A percentile compares a stretch with the other conserved stretches of the same genome.
phyloP scores from a whole-genome alignment of 2,329 filamentous ascomycete species.

The Cylindrodendrum hubeiense region DNA sequence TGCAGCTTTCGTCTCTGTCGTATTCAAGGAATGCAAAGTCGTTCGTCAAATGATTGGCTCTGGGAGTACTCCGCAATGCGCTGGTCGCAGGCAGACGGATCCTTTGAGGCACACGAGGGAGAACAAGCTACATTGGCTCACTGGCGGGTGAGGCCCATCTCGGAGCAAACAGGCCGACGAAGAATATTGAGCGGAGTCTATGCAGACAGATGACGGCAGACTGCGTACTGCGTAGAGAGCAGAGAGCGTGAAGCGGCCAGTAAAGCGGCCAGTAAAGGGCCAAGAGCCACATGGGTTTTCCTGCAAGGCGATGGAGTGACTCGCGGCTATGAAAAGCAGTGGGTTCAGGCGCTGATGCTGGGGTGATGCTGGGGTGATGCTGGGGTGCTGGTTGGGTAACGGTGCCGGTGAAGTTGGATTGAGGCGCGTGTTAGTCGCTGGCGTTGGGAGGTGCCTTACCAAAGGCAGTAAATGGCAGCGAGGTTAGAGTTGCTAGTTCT shows the following conservation, averaged over 20 bases:
- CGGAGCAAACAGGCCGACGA: conserved; percentile 6
- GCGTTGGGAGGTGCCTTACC: neutral
- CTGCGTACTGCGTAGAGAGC: neutral
- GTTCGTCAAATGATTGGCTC: neutral
- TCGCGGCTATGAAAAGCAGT: neutral
- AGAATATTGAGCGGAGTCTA: neutral
- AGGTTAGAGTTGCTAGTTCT: neutral
- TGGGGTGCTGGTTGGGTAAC: neutral
- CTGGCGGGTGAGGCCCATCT: conserved; percentile 11
- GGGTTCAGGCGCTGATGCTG: neutral
- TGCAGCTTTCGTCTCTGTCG: neutral
- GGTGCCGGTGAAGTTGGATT: conserved; percentile 5
- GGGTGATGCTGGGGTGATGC: neutral
- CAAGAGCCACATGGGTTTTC: too few relatives aligned
- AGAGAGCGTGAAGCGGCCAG: too few relatives aligned
- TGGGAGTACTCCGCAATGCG: neutral
- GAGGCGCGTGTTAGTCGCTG: neutral
- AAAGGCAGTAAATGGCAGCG: neutral
- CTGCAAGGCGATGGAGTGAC: neutral
- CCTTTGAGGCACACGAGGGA: neutral
- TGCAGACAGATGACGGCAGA: neutral
- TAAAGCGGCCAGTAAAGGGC: neutral
- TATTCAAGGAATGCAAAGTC: neutral
- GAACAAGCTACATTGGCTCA: conserved; percentile 11
- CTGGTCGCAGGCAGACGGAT: neutral